Base-by-base conservation (phyloP, 2,329 filamentous ascomycete genomes). In the Triangularia verruculosa region DNA sequence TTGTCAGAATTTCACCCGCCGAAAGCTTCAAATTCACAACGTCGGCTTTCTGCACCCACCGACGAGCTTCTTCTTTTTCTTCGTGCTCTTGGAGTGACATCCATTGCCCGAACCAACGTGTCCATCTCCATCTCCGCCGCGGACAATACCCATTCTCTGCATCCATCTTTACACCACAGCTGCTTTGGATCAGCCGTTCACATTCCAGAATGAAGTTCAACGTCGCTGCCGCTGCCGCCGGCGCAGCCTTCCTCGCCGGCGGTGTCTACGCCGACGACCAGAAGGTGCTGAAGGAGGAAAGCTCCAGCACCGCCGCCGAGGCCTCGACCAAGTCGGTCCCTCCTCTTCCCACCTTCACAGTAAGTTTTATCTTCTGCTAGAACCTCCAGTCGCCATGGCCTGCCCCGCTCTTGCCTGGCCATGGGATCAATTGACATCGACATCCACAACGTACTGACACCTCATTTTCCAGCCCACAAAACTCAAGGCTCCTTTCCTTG, bases 401-500 rank as follows among this genome's bases (percentile, higher is more conserved):
- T 17, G 24, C 57, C 59, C 25, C 12, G 32, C 6, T 52, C 24
- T n/a, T 4, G 24, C 24, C 17, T 47, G 20, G 32, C 52, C 9
- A 2, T 5, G 58, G 17, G 17, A 64, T 55, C 64, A 61, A 30
- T 53, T 61, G n/a, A 43, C 22, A 13, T 13, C 22, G 9, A 34
- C 17, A 13, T 13, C 22, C 9, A 34, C 17, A 25, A 20, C 3
- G 52, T 63, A 61, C 67, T 69, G 17, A 71, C 61, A 52, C 34
- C 61, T 12, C n/a, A 53, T 54, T 25, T 4, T 60, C 61, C 74
- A 99, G 94, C 93, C 95, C 65, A 92, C 93, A 70, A 85, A 82
- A 68, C 78, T 98, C 74, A 95, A 97, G 82, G 95, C 89, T 71
- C 92, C 93, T 66, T 99, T 99, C 86, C 82, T 98, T 69, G 95